Evolutionary conservation across 495 filamentous ascomycete species (phyloP), one percentile per base, ranked within the genome.

Genomic region (Penicillium goetzii): DNA sequence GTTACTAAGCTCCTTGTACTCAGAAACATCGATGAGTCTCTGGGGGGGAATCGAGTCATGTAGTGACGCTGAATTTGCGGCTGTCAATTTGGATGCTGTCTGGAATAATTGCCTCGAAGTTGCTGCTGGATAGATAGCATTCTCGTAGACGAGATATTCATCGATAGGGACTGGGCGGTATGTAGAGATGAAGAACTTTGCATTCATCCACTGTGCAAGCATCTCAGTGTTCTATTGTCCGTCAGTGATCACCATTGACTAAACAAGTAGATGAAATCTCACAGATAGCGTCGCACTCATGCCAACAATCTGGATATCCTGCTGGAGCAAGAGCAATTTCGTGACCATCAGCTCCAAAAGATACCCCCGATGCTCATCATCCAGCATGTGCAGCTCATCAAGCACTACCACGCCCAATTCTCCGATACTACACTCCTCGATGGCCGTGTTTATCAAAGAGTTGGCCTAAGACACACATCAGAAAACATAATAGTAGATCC

Each of bases 221-320:
- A 89, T 67, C 33, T 85, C 76, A 4, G 87, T 87, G 60, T 93
- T 93, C 89, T 92, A 53, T 14, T 26, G 1, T 12, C 6, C 2
- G 41, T 49, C 40, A 49, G 56, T 36, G 3, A n/a, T 4, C 9
- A 17, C 11, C 15, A 47, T 19, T 49, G 41, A 49, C 32, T 34
- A 2, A 17, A 9, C 14, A 17, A 9, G 5, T 9, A 25, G 14
- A 7, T 25, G 11, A 8, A 32, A 33, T 10, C 59, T 32, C 76
- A 91, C 88, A 47, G 87, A 86, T 34, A 93, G 73, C 3, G 91
- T 93, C 17, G 91, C 91, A 62, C 91, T 93, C 91, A 93, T 93
- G 61, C 88, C 91, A 56, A 93, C 79, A 26, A 95, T 86, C 65
- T 95, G 91, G 28, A 92, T 83, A 45, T 81, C 77, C 61, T 89